These are phyloP conservation scores for Hirsutella thompsonii DNA, from an alignment of 2,329 filamentous ascomycete genomes.

Conservation along the genomic window DNA sequence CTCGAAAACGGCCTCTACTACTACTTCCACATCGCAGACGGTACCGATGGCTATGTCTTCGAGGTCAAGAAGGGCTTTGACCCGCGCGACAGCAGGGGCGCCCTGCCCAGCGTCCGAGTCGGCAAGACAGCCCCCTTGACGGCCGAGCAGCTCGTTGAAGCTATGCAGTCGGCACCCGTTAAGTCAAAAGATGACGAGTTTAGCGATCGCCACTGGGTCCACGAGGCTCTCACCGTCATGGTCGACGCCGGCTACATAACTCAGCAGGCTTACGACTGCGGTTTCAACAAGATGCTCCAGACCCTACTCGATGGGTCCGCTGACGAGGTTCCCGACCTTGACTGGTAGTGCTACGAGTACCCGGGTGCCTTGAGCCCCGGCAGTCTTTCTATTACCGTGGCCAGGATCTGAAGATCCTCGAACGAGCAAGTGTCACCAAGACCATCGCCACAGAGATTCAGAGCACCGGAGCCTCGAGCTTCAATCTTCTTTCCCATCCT, in stretches of 20 bases:
- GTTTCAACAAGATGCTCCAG: conserved; percentile 7
- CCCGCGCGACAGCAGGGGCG: conserved; percentile 5
- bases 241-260: conserved; percentile 2
- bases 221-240: conserved; percentile 4
- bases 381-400: too few relatives aligned
- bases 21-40: conserved; percentile 5
- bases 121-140: conserved; percentile 5
- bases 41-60: conserved; percentile 2
- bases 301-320: conserved; percentile 7
- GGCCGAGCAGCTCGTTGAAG: conserved; percentile 1
- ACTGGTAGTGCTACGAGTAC: neutral
- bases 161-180: conserved; percentile 4
- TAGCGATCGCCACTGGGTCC: conserved; percentile 7
- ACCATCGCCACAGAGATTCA: neutral
- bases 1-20: conserved; percentile 3
- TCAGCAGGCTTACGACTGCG: conserved; percentile 4
- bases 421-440: neutral
- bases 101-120: conserved; percentile 5
- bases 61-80: conserved; percentile 6
- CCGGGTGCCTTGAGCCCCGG: too few relatives aligned
- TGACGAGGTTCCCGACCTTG: conserved; percentile 5
- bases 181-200: conserved; percentile 6
- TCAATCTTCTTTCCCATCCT: neutral
- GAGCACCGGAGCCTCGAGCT: neutral
- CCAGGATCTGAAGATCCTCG: too few relatives aligned